Base-by-base conservation (phyloP, 345 rosid genomes). In the Bruguiera gymnorhiza region DNA sequence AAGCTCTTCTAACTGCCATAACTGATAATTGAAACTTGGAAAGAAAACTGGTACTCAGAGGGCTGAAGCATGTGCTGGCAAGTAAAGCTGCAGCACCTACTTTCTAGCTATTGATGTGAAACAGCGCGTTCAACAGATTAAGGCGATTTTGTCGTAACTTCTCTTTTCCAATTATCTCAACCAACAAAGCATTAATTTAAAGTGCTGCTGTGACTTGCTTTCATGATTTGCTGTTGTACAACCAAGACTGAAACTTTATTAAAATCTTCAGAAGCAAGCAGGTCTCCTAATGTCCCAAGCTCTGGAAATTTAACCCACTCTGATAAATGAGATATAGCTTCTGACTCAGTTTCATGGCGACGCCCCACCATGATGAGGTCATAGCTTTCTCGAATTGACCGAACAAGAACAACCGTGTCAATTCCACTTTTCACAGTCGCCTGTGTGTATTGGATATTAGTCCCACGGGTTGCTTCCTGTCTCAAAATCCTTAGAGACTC, bases 301-400 rank as follows among this genome's bases (percentile, higher is more conserved):
- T 79, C 83, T 4, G 71, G 77, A 58, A 54, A 65, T n/a, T 79
- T 74, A 8, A 54, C 19, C 79, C 77, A 75, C 2, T 75, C 70
- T 23, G 75, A 71, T 34, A 75, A 30, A 9, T 79, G 76, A 34
- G 70, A 63, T 6, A 66, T 19, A 8, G 61, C 36, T 34, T 66
- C 62, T 8, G 58, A 27, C 19, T 72, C 66, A 7, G 8, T 43
- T 37, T 55, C 63, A 21, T 60, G 79, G 15, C 69, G 67, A 2
- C 79, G 46, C 19, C 79, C 77, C 19, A 60, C 69, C 30, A 79
- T 62, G 13, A 79, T 59, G 32, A 79, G 74, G 31, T 79, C 74
- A 36, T 51, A 69, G 8, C 51, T 36, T 4, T 23, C 57, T 50
- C 11, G 43, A 16, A 54, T 43, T 37, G 71, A 59, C 3, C 16